These are phyloP conservation scores for Sorghum bicolor DNA, from an alignment of 176 grass and related monocot genomes.

Conservation along the genomic window Sorghum_bicolor_NCBIv3 NC_012879.2:5026501-5027000, in stretches of 20 bases:
- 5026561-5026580: background rate
- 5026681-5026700: background rate
- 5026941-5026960: background rate
- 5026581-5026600: background rate
- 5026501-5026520: background rate
- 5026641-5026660: slow-evolving; percentile 7
- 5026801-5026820: slow-evolving; percentile 45
- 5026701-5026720: background rate
- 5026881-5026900: slow-evolving; percentile 73
- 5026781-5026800: slow-evolving; percentile 41
- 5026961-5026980: background rate
- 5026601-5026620: background rate
- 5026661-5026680: slow-evolving; percentile 12
- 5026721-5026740: slow-evolving; percentile 51
- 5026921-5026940: background rate
- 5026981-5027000: slow-evolving; percentile 8
- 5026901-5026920: slow-evolving; percentile 67
- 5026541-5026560: background rate
- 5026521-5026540: background rate
- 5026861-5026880: slow-evolving; percentile 50
- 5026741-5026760: slow-evolving; percentile 37
- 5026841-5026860: slow-evolving; percentile 55
- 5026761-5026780: slow-evolving; percentile 9
- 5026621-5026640: background rate
- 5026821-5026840: slow-evolving; percentile 31